A percentile compares a stretch with the other conserved stretches of the same genome.
Evolutionary conservation across 1,284 basidiomycete species (phyloP).

Genomic region (Pseudomicrostroma phylloplanum): DNA sequence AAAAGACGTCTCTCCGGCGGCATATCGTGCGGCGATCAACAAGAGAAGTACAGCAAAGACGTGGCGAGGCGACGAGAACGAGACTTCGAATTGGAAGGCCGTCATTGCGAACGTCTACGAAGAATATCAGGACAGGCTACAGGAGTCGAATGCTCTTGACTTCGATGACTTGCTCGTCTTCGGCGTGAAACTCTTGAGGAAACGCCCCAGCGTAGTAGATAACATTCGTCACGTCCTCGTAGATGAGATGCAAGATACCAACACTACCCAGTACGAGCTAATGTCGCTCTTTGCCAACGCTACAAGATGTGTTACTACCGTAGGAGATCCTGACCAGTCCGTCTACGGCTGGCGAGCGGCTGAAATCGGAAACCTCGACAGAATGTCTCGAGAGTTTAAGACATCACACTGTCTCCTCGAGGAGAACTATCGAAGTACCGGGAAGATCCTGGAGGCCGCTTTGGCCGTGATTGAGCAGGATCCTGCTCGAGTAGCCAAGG

Average conservation of each 20-base stretch:
- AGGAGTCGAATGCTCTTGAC: conserved; percentile 68
- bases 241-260: conserved; percentile 90
- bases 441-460: conserved; percentile 67
- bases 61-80: not conserved
- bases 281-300: conserved; percentile 66
- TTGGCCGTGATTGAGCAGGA: conserved; percentile 76
- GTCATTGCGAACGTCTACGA: conserved; percentile 57
- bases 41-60: not conserved
- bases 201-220: conserved; percentile 51
- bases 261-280: conserved; percentile 74
- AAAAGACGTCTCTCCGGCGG: conserved; percentile 60
- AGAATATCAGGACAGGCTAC: conserved; percentile 65
- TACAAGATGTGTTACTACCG: conserved; percentile 62
- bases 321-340: conserved; percentile 66
- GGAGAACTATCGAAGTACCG: conserved; percentile 81
- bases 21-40: conserved; percentile 13
- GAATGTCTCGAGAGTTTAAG: conserved; percentile 37
- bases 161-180: conserved; percentile 81
- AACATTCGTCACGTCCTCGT: conserved; percentile 59
- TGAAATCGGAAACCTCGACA: conserved; percentile 42
- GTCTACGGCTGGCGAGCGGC: conserved; percentile 72
- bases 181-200: conserved; percentile 61
- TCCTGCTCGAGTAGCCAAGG: conserved; percentile 67
- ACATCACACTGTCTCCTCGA: conserved; percentile 67
- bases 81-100: conserved; percentile 16